These are phyloP conservation scores for Penicillium sp. DNA, from an alignment of 2,329 filamentous ascomycete species.

Conservation along the genomic window DNA sequence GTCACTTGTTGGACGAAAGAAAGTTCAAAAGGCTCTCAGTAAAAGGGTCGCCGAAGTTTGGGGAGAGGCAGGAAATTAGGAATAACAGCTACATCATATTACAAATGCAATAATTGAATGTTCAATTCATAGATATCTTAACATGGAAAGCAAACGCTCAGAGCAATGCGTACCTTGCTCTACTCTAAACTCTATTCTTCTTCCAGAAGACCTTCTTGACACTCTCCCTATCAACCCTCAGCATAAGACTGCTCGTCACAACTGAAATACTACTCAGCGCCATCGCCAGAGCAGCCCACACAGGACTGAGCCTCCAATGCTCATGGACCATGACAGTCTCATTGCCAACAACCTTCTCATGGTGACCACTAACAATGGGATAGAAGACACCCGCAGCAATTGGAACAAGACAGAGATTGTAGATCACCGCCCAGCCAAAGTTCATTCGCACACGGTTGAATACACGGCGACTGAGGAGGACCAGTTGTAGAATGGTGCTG, in stretches of 20 bases:
- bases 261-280: slow-evolving; percentile 87
- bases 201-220: slow-evolving; percentile 18
- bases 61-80: slow-evolving; percentile 43
- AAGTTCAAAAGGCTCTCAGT: slow-evolving; percentile 61
- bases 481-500: slow-evolving; percentile 63
- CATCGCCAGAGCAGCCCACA: slow-evolving; percentile 88
- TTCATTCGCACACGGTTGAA: slow-evolving; percentile 77
- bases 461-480: slow-evolving; percentile 65
- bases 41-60: slow-evolving; percentile 68
- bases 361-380: slow-evolving; percentile 46
- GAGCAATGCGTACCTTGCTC: background rate
- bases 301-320: slow-evolving; percentile 47
- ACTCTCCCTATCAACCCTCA: slow-evolving; percentile 50
- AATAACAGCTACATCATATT: background rate
- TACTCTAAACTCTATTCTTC: slow-evolving; percentile 5
- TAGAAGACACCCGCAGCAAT: slow-evolving; percentile 77
- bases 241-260: slow-evolving; percentile 69
- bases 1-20: slow-evolving; percentile 61
- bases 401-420: slow-evolving; percentile 73
- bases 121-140: background rate
- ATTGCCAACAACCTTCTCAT: slow-evolving; percentile 29
- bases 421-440: slow-evolving; percentile 78
- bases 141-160: background rate
- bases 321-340: slow-evolving; percentile 32
- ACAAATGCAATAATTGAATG: background rate